Percentiles rank a stretch among this genome's conserved stretches.
These are phyloP conservation scores for Thermochaetoides thermophila DNA, from an alignment of 495 filamentous ascomycete species.

Conservation along the genomic window DNA sequence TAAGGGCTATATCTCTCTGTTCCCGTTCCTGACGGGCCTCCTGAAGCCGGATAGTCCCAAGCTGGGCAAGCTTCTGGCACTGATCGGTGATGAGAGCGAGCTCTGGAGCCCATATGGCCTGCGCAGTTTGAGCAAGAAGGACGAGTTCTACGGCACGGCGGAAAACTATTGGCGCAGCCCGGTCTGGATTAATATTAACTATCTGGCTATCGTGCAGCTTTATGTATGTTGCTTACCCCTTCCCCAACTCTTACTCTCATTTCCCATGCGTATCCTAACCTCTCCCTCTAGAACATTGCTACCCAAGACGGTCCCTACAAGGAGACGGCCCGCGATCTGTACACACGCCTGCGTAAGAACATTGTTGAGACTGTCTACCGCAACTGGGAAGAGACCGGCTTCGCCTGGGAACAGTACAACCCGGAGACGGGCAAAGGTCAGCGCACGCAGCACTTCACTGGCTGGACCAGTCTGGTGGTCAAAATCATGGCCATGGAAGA, in stretches of 20 bases:
- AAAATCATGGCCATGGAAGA: constrained; percentile 86
- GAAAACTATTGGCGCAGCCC: constrained; percentile 98
- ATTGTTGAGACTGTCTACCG: constrained; percentile 79
- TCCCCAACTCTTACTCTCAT: constrained; percentile 1
- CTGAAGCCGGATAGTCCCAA: constrained; percentile 55
- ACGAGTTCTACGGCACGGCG: constrained; percentile 68
- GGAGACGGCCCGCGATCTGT: constrained; percentile 54
- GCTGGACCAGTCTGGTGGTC: constrained; percentile 94
- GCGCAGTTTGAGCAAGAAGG: constrained; percentile 71
- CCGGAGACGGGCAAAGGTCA: constrained; percentile 84
- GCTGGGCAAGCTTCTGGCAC: constrained; percentile 56
- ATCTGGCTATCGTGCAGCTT: constrained; percentile 69
- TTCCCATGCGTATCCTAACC: no score
- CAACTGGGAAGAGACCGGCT: constrained; percentile 80
- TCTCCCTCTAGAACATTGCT: constrained; percentile 43
- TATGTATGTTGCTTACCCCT: constrained; percentile 41
- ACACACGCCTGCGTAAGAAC: constrained; percentile 62
- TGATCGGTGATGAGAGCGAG: constrained; percentile 68
- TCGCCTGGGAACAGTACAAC: constrained; percentile 98
- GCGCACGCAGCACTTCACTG: constrained; percentile 93
- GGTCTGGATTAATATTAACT: constrained; percentile 97
- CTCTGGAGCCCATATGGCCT: constrained; percentile 78
- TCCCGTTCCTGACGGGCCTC: constrained; percentile 76
- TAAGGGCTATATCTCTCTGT: constrained; percentile 89
- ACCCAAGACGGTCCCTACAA: constrained; percentile 51